Evolutionary conservation across 2,329 filamentous ascomycete genomes (phyloP).

Genomic region (Ophiostoma pallidulum): DNA sequence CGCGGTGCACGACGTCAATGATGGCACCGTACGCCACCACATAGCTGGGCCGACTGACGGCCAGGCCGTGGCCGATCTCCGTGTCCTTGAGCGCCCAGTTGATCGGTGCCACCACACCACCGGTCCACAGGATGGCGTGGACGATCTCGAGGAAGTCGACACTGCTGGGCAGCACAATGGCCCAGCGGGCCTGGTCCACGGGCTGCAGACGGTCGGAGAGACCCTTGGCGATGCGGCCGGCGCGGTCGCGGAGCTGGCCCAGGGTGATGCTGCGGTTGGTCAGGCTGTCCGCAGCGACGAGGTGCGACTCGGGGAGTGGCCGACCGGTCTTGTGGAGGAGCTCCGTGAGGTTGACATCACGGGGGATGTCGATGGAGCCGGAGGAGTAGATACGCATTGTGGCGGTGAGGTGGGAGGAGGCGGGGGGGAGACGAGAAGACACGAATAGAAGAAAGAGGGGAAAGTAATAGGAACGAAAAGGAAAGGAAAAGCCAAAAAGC

Average conservation of each 20-base stretch:
- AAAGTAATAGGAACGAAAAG: neutral
- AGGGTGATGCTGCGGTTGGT: constrained; percentile 36
- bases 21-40: constrained; percentile 30
- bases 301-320: constrained; percentile 30
- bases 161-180: constrained; percentile 34
- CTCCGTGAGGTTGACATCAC: constrained; percentile 33
- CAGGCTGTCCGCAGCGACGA: constrained; percentile 33
- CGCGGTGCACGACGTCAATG: constrained; percentile 23
- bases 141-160: constrained; percentile 35
- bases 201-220: constrained; percentile 25
- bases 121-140: constrained; percentile 33
- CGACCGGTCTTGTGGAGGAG: constrained; percentile 31
- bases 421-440: neutral
- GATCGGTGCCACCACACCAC: constrained; percentile 30
- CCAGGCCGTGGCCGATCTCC: constrained; percentile 34
- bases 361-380: constrained; percentile 26
- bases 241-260: constrained; percentile 31
- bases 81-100: constrained; percentile 30
- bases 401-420: neutral
- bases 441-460: neutral
- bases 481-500: neutral
- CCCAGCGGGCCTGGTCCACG: constrained; percentile 30
- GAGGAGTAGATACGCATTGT: constrained; percentile 28
- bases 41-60: constrained; percentile 32
- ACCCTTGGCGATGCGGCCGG: constrained; percentile 32